These are phyloP conservation scores for Moesziomyces sp. DNA, from an alignment of 1,284 basidiomycete genomes.

Conservation along the genomic window DNA sequence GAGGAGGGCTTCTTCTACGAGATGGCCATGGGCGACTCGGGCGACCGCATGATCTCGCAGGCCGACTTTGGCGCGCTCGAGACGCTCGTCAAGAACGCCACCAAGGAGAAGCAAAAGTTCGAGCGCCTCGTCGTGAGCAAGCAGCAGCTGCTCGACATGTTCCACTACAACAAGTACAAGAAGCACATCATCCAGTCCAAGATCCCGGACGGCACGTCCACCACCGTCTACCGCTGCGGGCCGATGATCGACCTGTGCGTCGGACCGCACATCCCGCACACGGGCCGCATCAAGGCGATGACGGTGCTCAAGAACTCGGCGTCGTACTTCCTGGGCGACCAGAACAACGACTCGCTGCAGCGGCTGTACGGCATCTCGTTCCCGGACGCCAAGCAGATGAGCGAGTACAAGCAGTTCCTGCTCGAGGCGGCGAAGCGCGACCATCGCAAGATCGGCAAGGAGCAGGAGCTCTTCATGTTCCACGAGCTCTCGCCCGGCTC, in stretches of 20 bases:
- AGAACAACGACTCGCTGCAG: slow-evolving; percentile 93
- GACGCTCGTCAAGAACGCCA: slow-evolving; percentile 83
- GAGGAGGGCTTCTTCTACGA: slow-evolving; percentile 99
- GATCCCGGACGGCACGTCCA: slow-evolving; percentile 94
- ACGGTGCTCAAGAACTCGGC: slow-evolving; percentile 80
- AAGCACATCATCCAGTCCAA: slow-evolving; percentile 94
- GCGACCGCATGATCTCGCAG: slow-evolving; percentile 65
- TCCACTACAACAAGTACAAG: slow-evolving; percentile 99
- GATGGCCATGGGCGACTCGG: slow-evolving; percentile 74
- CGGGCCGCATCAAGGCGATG: slow-evolving; percentile 89
- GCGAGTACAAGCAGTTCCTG: slow-evolving; percentile 95
- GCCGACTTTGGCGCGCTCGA: slow-evolving; percentile 90
- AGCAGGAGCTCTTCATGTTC: slow-evolving; percentile 95
- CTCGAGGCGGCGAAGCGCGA: slow-evolving; percentile 97
- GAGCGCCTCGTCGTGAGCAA: slow-evolving; percentile 93
- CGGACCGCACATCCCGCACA: slow-evolving; percentile 97
- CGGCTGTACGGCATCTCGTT: slow-evolving; percentile 99
- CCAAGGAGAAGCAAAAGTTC: slow-evolving; percentile 98
- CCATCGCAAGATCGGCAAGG: slow-evolving; percentile 80
- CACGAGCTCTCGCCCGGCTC: slow-evolving; percentile 94
- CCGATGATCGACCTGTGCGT: slow-evolving; percentile 98
- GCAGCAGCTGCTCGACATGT: slow-evolving; percentile 95
- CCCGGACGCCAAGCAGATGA: slow-evolving; percentile 95
- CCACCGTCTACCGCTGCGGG: slow-evolving; percentile 98
- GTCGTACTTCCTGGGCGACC: slow-evolving; percentile 96